These are phyloP conservation scores for Trichophyton equinum DNA, from an alignment of 2,329 filamentous ascomycete genomes.

Conservation along the genomic window DNA sequence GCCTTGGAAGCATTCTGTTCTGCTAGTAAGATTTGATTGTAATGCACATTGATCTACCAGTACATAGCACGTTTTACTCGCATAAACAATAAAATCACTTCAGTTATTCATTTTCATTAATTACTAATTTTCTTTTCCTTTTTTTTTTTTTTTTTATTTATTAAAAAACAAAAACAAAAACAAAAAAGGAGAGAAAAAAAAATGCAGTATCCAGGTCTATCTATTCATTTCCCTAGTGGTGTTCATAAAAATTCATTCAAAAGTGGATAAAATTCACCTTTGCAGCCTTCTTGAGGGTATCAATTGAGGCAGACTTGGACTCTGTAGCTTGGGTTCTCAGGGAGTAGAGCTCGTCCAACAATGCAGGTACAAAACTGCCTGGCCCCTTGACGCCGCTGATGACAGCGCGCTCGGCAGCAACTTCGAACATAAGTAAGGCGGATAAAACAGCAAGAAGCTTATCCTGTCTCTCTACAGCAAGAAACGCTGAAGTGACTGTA, in stretches of 20 bases:
- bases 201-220: no score
- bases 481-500: constrained; percentile 62
- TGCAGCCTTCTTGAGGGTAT: constrained; percentile 27
- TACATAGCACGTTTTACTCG: neutral
- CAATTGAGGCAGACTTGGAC: constrained; percentile 5
- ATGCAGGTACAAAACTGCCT: constrained; percentile 73
- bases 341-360: constrained; percentile 58
- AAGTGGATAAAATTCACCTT: constrained; percentile 25
- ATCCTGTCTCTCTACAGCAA: constrained; percentile 52
- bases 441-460: constrained; percentile 61
- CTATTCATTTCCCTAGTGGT: no score
- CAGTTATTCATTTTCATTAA: no score
- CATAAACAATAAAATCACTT: neutral
- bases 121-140: no score
- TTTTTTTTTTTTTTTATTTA: no score
- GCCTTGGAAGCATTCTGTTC: constrained; percentile 49
- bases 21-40: constrained; percentile 39
- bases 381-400: constrained; percentile 55
- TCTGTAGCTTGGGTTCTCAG: constrained; percentile 20
- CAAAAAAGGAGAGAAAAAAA: no score
- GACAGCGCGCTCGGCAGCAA: constrained; percentile 58
- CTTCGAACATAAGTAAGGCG: constrained; percentile 64
- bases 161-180: no score
- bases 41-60: neutral
- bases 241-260: constrained; percentile 1